Conservation (phyloP, 257 asterid genomes). For the Echites panduratus region DNA sequence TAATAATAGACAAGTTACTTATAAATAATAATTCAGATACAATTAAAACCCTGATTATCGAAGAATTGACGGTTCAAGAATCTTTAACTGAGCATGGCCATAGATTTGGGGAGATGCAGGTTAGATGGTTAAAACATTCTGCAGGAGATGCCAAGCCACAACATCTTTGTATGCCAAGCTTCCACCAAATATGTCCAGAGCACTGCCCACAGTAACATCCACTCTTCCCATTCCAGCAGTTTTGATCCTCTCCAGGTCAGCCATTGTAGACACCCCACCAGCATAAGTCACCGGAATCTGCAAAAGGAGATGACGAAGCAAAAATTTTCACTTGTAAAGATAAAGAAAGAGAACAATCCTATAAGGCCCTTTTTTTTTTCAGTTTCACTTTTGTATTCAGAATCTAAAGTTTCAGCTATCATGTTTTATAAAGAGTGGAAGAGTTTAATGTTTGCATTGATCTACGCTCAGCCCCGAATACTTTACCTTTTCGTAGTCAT, state of each 20-base stretch:
- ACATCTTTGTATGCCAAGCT: conserved; percentile 73
- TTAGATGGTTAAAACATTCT: conserved; percentile 42
- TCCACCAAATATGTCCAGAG: conserved; percentile 93
- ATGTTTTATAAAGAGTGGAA: background rate
- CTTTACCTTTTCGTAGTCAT: background rate
- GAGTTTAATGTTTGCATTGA: background rate
- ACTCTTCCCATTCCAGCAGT: conserved; percentile 74
- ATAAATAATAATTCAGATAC: too few relatives aligned
- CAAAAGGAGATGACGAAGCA: conserved; percentile 6
- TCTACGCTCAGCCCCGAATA: background rate
- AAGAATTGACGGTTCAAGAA: background rate
- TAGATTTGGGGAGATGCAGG: background rate
- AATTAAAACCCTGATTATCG: too few relatives aligned
- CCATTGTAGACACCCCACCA: conserved; percentile 79
- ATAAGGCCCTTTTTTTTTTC: too few relatives aligned
- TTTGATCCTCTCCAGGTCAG: conserved; percentile 75
- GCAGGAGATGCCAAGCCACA: conserved; percentile 83
- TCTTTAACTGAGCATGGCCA: background rate
- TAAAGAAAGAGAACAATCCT: background rate
- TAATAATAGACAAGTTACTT: too few relatives aligned
- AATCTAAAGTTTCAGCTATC: background rate
- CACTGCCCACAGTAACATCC: conserved; percentile 94
- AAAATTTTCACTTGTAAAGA: background rate
- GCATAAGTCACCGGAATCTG: conserved; percentile 97
- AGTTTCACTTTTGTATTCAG: background rate